These are phyloP conservation scores for Phanerochaete sordida DNA, from an alignment of 768 basidiomycete species.

Conservation along the genomic window DNA sequence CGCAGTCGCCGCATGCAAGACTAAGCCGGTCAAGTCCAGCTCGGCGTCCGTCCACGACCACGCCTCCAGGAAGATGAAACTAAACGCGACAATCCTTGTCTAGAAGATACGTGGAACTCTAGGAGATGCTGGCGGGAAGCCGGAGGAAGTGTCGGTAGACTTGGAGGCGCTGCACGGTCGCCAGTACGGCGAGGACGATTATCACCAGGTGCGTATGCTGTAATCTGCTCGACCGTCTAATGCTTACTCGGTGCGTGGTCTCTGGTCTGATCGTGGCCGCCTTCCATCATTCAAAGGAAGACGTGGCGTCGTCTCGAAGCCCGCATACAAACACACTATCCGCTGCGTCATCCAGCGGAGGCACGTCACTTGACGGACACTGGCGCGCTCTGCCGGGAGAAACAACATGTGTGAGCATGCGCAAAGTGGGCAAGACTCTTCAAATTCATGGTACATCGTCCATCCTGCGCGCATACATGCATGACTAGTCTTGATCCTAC, in stretches of 20 bases:
- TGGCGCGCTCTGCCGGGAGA: constrained; percentile 54
- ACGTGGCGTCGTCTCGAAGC: constrained; percentile 80
- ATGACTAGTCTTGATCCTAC: too few relatives aligned
- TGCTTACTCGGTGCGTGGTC: background rate
- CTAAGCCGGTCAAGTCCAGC: background rate
- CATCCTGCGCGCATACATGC: too few relatives aligned
- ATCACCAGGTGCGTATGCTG: constrained; percentile 53
- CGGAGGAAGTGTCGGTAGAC: constrained; percentile 43
- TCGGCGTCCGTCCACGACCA: background rate
- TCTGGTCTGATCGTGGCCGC: constrained; percentile 40
- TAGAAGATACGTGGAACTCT: background rate
- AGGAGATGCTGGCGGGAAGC: background rate
- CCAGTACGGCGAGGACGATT: constrained; percentile 69
- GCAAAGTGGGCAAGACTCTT: constrained; percentile 63
- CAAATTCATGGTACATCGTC: constrained; percentile 43
- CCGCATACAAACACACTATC: constrained; percentile 73
- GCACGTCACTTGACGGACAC: constrained; percentile 86
- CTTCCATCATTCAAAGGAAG: constrained; percentile 64
- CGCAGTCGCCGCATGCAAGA: background rate
- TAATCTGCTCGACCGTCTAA: background rate
- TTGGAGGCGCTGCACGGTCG: constrained; percentile 46
- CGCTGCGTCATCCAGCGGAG: constrained; percentile 78
- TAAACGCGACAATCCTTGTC: background rate
- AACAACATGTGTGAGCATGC: constrained; percentile 65
- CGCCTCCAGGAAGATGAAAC: background rate